phyloP scores from a whole-genome alignment of 768 basidiomycete species.

The Pholiota molesta region DNA sequence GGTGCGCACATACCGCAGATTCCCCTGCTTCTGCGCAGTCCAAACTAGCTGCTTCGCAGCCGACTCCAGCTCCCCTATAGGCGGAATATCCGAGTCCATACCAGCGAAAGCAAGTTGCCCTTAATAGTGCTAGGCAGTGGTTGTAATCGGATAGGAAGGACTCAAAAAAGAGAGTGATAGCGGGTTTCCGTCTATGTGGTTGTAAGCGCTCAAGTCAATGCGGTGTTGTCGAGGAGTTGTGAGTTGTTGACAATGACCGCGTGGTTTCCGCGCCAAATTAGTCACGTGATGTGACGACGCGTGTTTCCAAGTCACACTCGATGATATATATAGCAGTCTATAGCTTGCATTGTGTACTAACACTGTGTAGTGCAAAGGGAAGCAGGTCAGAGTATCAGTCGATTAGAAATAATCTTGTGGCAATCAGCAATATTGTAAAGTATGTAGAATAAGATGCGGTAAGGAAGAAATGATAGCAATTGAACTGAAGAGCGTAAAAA shows the following conservation, averaged over 20 bases:
- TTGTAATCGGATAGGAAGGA: not conserved
- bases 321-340: not conserved
- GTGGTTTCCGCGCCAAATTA: not conserved
- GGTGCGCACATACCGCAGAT: conserved; percentile 28
- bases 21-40: conserved; percentile 27
- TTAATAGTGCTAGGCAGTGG: not conserved
- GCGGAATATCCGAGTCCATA: conserved; percentile 15
- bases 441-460: not conserved
- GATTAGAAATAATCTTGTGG: not conserved
- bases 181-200: not conserved
- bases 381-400: not conserved
- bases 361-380: not conserved
- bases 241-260: not conserved
- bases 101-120: conserved; percentile 18
- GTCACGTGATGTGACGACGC: not conserved
- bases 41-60: conserved; percentile 36
- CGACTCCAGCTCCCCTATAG: conserved; percentile 32
- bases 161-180: not conserved
- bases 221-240: too few species aligned
- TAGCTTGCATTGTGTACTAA: not conserved
- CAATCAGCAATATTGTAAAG: not conserved
- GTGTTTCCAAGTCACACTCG: not conserved
- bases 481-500: not conserved
- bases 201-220: not conserved
- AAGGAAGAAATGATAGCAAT: not conserved